Percentiles rank a stretch among this genome's conserved stretches.
These are phyloP conservation scores for Botrytis sinoallii DNA, from an alignment of 2,329 filamentous ascomycete genomes.

Conservation along the genomic window DNA sequence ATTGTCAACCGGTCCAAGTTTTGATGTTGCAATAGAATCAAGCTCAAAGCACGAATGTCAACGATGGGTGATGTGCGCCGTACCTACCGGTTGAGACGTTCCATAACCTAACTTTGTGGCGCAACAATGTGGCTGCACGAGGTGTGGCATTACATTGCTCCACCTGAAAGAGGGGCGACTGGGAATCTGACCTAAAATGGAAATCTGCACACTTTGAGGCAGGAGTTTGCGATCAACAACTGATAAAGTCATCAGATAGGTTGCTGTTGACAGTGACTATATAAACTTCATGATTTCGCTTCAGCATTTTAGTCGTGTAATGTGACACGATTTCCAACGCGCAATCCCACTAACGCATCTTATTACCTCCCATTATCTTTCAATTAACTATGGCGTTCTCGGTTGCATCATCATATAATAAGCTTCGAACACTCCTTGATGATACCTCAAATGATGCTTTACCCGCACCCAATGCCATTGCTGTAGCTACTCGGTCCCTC, in stretches of 20 bases:
- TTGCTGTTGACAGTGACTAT: neutral
- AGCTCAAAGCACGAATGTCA: neutral
- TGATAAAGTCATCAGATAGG: neutral
- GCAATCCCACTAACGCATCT: neutral
- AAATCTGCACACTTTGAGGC: neutral
- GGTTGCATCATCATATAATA: constrained; percentile 29
- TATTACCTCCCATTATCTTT: neutral
- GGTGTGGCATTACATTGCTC: neutral
- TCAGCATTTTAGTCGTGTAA: neutral
- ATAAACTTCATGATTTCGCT: neutral
- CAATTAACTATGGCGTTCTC: constrained; percentile 25
- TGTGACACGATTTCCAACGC: neutral
- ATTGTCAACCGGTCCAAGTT: neutral
- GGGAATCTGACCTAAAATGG: neutral
- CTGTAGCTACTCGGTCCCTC: constrained; percentile 31
- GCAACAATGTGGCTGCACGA: neutral
- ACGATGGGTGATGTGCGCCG: neutral
- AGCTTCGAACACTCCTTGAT: constrained; percentile 27
- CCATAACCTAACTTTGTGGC: neutral
- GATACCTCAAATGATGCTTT: constrained; percentile 29
- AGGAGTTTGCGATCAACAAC: constrained; percentile 9
- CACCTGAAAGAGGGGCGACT: neutral
- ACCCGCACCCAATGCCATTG: constrained; percentile 27
- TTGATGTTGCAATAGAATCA: neutral
- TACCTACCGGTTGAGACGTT: neutral